phyloP scores from a whole-genome alignment of 2,329 filamentous ascomycete genomes.

The Colletotrichum euphorbiae region DNA sequence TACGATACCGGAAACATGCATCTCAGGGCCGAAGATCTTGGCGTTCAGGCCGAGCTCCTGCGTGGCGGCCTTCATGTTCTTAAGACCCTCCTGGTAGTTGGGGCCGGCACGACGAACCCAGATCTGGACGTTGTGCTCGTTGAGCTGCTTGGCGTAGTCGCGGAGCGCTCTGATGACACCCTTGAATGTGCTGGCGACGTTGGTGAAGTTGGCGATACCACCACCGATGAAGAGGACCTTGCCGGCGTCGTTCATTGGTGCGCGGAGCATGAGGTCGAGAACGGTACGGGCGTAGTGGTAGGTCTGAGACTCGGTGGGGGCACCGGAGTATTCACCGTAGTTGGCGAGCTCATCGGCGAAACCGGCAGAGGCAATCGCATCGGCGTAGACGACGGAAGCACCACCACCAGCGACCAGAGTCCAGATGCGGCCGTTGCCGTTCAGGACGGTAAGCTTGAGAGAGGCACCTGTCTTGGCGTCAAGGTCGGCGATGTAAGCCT shows the following conservation, averaged over 20 bases:
- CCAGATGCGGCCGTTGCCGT: slow-evolving; percentile 93
- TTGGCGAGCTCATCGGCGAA: slow-evolving; percentile 98
- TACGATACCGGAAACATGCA: slow-evolving; percentile 98
- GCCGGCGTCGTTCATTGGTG: slow-evolving; percentile 85
- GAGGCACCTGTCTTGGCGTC: slow-evolving; percentile 99
- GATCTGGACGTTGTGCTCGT: slow-evolving; percentile 98
- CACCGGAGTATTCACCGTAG: slow-evolving; percentile 99
- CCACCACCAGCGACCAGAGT: slow-evolving; percentile 98
- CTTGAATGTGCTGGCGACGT: slow-evolving; percentile 99
- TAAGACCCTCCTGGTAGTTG: slow-evolving; percentile 99
- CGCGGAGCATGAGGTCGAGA: slow-evolving; percentile 95
- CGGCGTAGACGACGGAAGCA: slow-evolving; percentile 98
- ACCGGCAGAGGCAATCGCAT: slow-evolving; percentile 96
- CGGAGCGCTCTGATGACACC: slow-evolving; percentile 97
- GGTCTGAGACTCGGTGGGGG: slow-evolving; percentile 97
- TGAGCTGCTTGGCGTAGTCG: slow-evolving; percentile 85
- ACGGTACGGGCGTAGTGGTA: slow-evolving; percentile 99
- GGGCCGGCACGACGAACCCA: slow-evolving; percentile 92
- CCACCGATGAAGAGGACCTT: slow-evolving; percentile 99
- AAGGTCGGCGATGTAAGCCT: slow-evolving; percentile 98
- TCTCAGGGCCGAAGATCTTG: slow-evolving; percentile 78
- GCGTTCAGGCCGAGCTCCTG: slow-evolving; percentile 86
- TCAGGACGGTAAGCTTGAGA: slow-evolving; percentile 97
- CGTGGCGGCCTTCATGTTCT: slow-evolving; percentile 98
- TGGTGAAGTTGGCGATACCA: slow-evolving; percentile 99